Base-by-base conservation (phyloP, 306 rosid genomes). In the Prunus mume region DNA sequence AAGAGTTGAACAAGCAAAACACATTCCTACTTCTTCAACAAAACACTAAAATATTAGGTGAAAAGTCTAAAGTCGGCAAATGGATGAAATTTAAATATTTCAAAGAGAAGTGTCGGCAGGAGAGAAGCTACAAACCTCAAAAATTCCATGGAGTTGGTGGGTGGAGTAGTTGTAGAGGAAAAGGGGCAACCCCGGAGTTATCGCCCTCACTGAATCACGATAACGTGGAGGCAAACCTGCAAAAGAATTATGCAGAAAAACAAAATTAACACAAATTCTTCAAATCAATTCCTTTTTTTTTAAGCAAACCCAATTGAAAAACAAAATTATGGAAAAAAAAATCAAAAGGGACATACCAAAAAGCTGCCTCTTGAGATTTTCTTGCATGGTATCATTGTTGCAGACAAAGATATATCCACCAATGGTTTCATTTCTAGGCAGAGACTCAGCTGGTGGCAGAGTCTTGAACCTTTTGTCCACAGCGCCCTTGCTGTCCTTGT, bases 101-200 rank as follows among this genome's bases (percentile, higher is more conserved):
- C 15, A 0, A 47, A 47, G 15, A 47, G 68, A 8, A 6, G 19
- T 63, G 67, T 62, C 67, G 15, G 43, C 45, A 0, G 22, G 45
- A 17, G 12, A 18, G 3, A 12, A 51, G 20, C 20, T 41, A 77
- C 77, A 32, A 74, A 94, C 98, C 98, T 95, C 98, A 76, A 95
- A 95, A 79, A 95, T 84, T 45, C 98, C 98, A 57, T 95, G 98
- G 83, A 95, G 98, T 87, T 95, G 97, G 90, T 95, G 98, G 57
- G 93, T 90, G 64, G 97, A 92, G 86, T 92, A 95, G 85, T 95
- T 95, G 88, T 95, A 95, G 13, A 95, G 92, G 76, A 95, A 95
- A 47, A 95, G 97, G 52, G 98, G 98, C 81, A 95, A 47, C 57
- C 98, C 98, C 3, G 98, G 98, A 76, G 96, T 89, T 34, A 95